Conservation (phyloP, 129 eudicot genomes). For the Flaveria ramosissima region DNA sequence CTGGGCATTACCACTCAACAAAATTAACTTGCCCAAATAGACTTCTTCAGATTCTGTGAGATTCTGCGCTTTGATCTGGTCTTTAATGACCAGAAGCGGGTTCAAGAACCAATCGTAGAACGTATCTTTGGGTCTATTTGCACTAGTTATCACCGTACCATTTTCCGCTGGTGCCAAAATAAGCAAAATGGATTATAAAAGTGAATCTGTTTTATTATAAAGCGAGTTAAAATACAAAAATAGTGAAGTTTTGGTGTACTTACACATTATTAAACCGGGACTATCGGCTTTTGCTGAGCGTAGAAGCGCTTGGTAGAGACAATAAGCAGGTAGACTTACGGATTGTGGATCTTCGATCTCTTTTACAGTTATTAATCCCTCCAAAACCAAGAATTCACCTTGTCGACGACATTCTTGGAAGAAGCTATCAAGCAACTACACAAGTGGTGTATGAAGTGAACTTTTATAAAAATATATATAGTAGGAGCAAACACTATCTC, state of each 20-base stretch:
- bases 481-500: conserved; percentile 13
- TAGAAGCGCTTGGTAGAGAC: conserved; percentile 56
- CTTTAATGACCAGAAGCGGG: conserved; percentile 82
- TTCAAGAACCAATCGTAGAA: conserved; percentile 84
- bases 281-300: conserved; percentile 71
- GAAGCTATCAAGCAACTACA: conserved; percentile 67
- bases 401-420: conserved; percentile 56
- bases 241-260: conserved; percentile 20
- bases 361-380: conserved; percentile 61
- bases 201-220: not conserved
- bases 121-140: conserved; percentile 74
- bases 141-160: conserved; percentile 59
- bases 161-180: conserved; percentile 51
- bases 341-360: conserved; percentile 82
- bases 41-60: conserved; percentile 63
- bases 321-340: conserved; percentile 75
- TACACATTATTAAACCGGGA: conserved; percentile 67
- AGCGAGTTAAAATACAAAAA: not conserved
- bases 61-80: conserved; percentile 76
- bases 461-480: not conserved
- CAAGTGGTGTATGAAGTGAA: conserved; percentile 13
- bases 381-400: conserved; percentile 71
- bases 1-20: conserved; percentile 53
- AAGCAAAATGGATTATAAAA: not conserved
- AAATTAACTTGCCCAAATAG: conserved; percentile 64